phyloP scores from a whole-genome alignment of 2,329 filamentous ascomycete species.

The Thyridium curvatum region DNA sequence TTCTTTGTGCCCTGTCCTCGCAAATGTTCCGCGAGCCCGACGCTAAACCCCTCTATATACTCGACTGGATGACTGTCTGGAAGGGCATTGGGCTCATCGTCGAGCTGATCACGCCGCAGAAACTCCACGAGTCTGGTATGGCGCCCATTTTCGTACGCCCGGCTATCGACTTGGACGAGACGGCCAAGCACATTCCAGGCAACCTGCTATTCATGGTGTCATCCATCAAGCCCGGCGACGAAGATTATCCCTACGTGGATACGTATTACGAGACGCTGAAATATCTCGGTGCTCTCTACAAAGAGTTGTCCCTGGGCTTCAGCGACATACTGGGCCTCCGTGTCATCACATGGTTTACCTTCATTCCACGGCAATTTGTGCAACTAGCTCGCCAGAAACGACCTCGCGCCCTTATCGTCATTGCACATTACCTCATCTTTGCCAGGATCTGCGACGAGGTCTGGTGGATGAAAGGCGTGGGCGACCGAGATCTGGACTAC shows the following conservation, averaged over 20 bases:
- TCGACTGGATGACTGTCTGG: constrained; percentile 53
- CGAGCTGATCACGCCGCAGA: constrained; percentile 24
- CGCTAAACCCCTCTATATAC: constrained; percentile 37
- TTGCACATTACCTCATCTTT: constrained; percentile 47
- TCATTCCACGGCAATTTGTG: constrained; percentile 36
- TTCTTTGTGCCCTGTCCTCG: constrained; percentile 44
- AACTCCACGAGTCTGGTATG: constrained; percentile 33
- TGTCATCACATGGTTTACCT: constrained; percentile 48
- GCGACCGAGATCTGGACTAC: constrained; percentile 36
- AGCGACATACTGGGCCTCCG: constrained; percentile 38
- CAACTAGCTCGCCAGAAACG: constrained; percentile 32
- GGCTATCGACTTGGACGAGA: constrained; percentile 35
- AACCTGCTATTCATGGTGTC: constrained; percentile 43
- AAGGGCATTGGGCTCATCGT: constrained; percentile 45
- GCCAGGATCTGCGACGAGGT: constrained; percentile 32
- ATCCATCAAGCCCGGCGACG: constrained; percentile 33
- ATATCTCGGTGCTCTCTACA: constrained; percentile 45
- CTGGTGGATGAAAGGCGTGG: constrained; percentile 47
- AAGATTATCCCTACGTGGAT: constrained; percentile 29
- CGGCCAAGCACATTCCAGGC: constrained; percentile 34
- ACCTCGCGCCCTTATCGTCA: constrained; percentile 42
- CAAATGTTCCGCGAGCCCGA: constrained; percentile 43
- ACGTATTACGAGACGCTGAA: constrained; percentile 40
- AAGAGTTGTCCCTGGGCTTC: constrained; percentile 37
- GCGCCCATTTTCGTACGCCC: constrained; percentile 42